These are phyloP conservation scores for Astrocystis sublimbata DNA, from an alignment of 495 filamentous ascomycete species.

Conservation along the genomic window DNA sequence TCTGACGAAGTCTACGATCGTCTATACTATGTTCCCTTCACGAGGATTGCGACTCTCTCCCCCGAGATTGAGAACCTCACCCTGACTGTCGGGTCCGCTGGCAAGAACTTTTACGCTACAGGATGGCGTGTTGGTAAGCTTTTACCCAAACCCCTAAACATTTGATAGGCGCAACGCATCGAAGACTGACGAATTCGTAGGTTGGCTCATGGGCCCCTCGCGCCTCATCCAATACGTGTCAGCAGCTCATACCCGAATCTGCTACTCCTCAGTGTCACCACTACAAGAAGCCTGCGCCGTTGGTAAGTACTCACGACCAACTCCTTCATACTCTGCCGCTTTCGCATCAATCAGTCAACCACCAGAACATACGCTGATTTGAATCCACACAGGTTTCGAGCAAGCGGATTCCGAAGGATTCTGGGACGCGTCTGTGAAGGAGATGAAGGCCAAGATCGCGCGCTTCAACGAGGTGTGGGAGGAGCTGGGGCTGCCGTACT, in stretches of 20 bases:
- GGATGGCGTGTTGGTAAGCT: constrained; percentile 83
- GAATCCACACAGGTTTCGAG: constrained; percentile 66
- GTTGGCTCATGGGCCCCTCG: constrained; percentile 85
- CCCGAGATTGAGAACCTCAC: constrained; percentile 85
- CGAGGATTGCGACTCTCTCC: constrained; percentile 83
- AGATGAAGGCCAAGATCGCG: constrained; percentile 89
- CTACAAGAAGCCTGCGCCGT: constrained; percentile 96
- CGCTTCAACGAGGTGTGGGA: constrained; percentile 84
- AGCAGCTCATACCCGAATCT: constrained; percentile 93
- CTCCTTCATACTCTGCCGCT: neutral
- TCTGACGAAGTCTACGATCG: constrained; percentile 97
- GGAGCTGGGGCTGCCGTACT: constrained; percentile 88
- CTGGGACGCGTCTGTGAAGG: constrained; percentile 79
- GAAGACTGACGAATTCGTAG: constrained; percentile 22
- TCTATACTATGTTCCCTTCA: constrained; percentile 93
- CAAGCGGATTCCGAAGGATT: constrained; percentile 80
- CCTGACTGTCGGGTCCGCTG: constrained; percentile 89
- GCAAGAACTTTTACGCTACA: constrained; percentile 97
- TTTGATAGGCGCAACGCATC: neutral
- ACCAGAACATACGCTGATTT: neutral
- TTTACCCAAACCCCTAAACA: neutral
- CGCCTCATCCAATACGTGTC: constrained; percentile 89
- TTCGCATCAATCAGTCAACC: too few species aligned
- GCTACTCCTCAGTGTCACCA: constrained; percentile 90
- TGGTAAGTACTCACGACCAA: constrained; percentile 37